These are phyloP conservation scores for Beta vulgaris DNA, from an alignment of 148 eudicot species.

Conservation along the genomic window DNA sequence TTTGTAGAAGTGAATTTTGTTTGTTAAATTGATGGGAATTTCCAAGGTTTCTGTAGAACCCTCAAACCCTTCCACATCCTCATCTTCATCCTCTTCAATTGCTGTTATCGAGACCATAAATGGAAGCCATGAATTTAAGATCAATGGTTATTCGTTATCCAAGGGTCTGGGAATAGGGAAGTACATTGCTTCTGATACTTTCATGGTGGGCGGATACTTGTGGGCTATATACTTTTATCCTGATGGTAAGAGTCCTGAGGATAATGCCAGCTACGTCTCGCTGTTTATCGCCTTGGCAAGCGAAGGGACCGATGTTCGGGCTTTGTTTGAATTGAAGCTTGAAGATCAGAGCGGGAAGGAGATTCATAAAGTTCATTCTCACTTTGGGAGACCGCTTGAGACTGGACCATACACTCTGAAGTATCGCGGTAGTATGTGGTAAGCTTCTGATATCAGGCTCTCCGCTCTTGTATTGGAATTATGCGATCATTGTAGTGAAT, in stretches of 20 bases:
- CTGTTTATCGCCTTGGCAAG: slow-evolving; percentile 54
- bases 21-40: slow-evolving; percentile 36
- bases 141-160: slow-evolving; percentile 41
- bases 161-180: slow-evolving; percentile 52
- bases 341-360: slow-evolving; percentile 56
- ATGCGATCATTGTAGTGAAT: background rate
- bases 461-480: background rate
- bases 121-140: slow-evolving; percentile 45
- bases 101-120: slow-evolving; percentile 40
- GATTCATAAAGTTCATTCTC: slow-evolving; percentile 48
- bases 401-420: slow-evolving; percentile 54
- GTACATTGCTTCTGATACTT: slow-evolving; percentile 49
- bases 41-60: slow-evolving; percentile 33
- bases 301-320: slow-evolving; percentile 52
- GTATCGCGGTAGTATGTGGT: slow-evolving; percentile 65
- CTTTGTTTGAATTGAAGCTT: slow-evolving; percentile 51
- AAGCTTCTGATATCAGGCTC: slow-evolving; percentile 18
- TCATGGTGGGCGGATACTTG: slow-evolving; percentile 46
- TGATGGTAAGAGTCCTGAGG: slow-evolving; percentile 56
- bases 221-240: slow-evolving; percentile 64
- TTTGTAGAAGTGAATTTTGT: background rate
- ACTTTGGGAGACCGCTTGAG: slow-evolving; percentile 45
- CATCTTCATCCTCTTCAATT: slow-evolving; percentile 30
- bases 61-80: slow-evolving; percentile 18
- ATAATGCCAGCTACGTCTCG: slow-evolving; percentile 42